These are phyloP conservation scores for Coniferiporia weirii DNA, from an alignment of 1,284 basidiomycete genomes.

Conservation along the genomic window DNA sequence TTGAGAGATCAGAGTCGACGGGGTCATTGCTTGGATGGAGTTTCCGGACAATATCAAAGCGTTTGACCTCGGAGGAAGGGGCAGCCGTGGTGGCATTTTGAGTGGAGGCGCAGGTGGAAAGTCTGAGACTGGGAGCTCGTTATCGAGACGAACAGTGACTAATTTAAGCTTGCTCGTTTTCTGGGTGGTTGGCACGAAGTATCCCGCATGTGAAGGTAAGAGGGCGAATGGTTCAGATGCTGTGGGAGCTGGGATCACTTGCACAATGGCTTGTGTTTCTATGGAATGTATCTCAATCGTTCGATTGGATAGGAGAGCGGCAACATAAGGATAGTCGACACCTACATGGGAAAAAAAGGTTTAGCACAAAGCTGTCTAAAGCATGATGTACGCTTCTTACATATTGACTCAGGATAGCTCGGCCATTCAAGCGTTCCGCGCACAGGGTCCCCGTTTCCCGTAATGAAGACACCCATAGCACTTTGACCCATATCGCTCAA, in stretches of 20 bases:
- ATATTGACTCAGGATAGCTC: conserved; percentile 68
- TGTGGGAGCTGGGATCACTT: conserved; percentile 45
- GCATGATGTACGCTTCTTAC: conserved; percentile 40
- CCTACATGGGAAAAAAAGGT: conserved; percentile 37
- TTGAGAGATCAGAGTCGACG: conserved; percentile 68
- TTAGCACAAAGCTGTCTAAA: not conserved
- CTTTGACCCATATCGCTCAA: conserved; percentile 72
- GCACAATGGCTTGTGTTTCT: conserved; percentile 68
- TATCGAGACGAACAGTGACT: conserved; percentile 4
- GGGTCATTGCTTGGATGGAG: conserved; percentile 62
- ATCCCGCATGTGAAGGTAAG: conserved; percentile 4
- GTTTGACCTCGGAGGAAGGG: conserved; percentile 53
- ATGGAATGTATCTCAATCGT: conserved; percentile 80
- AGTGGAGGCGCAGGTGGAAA: not conserved
- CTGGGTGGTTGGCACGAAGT: conserved; percentile 15
- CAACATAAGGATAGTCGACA: conserved; percentile 77
- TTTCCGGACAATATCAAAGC: conserved; percentile 60
- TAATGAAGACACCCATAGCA: conserved; percentile 83
- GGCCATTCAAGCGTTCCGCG: conserved; percentile 85
- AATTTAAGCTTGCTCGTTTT: conserved; percentile 13
- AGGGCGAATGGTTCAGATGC: not conserved
- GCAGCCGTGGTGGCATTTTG: conserved; percentile 3
- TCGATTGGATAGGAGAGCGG: conserved; percentile 71
- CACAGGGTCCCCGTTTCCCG: conserved; percentile 78
- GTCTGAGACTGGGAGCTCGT: not conserved